phyloP scores from a whole-genome alignment of 1,284 basidiomycete genomes.

The Pseudozyma thailandica region DNA sequence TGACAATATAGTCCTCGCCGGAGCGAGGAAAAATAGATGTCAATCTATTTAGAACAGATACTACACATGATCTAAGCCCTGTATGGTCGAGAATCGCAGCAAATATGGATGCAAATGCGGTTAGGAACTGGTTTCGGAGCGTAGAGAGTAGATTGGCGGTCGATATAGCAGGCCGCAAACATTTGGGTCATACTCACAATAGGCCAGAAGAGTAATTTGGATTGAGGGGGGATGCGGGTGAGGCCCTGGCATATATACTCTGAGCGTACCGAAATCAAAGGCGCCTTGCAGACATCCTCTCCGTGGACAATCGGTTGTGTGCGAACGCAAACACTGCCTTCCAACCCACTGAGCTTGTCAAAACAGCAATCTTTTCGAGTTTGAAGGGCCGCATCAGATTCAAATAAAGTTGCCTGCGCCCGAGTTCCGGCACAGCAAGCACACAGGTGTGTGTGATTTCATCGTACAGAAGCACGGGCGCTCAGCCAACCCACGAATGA shows the following conservation, averaged over 20 bases:
- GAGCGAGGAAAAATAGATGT: slow-evolving; percentile 56
- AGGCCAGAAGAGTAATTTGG: slow-evolving; percentile 51
- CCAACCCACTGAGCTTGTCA: too few relatives aligned
- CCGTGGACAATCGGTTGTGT: too few relatives aligned
- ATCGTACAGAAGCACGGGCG: slow-evolving; percentile 19
- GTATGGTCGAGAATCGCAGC: slow-evolving; percentile 15
- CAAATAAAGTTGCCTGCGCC: background rate
- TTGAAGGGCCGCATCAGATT: slow-evolving; percentile 34
- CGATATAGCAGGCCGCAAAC: background rate
- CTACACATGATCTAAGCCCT: slow-evolving; percentile 63
- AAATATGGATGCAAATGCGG: slow-evolving; percentile 11
- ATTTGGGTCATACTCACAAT: slow-evolving; percentile 40
- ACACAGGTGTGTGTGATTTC: slow-evolving; percentile 25
- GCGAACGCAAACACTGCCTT: too few relatives aligned
- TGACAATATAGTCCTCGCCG: slow-evolving; percentile 50
- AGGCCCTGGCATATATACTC: slow-evolving; percentile 36
- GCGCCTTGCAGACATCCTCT: too few relatives aligned
- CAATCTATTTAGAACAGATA: slow-evolving; percentile 63
- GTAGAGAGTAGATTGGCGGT: background rate
- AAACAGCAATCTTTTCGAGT: slow-evolving; percentile 16
- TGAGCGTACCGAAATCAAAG: too few relatives aligned
- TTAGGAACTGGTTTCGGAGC: slow-evolving; percentile 9
- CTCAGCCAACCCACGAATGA: too few relatives aligned
- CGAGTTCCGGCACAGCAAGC: slow-evolving; percentile 13
- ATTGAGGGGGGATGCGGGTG: slow-evolving; percentile 19